Evolutionary conservation across 2,329 filamentous ascomycete species (phyloP).

Genomic region (Septoria petroselini): DNA sequence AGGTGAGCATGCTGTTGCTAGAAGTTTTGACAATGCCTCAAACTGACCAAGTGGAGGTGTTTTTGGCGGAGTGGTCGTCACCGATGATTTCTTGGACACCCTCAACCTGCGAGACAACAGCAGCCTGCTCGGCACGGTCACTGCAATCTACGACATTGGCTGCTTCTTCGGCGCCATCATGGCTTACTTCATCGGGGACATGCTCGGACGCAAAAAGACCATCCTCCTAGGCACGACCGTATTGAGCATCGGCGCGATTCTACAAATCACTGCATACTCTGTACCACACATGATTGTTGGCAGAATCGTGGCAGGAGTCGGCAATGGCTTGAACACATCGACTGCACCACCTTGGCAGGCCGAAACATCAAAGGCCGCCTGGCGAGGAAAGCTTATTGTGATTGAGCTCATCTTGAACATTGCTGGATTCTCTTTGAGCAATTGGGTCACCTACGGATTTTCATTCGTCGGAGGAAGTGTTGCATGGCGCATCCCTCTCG

Average conservation of each 20-base stretch:
- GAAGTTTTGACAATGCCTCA: background rate
- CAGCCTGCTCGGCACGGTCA: conserved; percentile 45
- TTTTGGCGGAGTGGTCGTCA: conserved; percentile 45
- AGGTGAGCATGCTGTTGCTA: conserved; percentile 2
- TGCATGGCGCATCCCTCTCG: conserved; percentile 49
- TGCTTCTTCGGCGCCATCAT: conserved; percentile 57
- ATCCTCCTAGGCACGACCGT: conserved; percentile 50
- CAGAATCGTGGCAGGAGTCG: conserved; percentile 47
- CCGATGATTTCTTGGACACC: conserved; percentile 25
- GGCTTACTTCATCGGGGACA: conserved; percentile 50
- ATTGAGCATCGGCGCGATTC: conserved; percentile 50
- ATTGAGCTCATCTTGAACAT: conserved; percentile 48
- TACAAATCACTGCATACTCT: conserved; percentile 48
- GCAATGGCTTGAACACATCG: conserved; percentile 51
- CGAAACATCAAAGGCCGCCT: conserved; percentile 48
- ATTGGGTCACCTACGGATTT: conserved; percentile 55
- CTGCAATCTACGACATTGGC: conserved; percentile 58
- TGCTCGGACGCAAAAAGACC: conserved; percentile 48
- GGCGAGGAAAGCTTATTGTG: conserved; percentile 39
- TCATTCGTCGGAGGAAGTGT: conserved; percentile 45
- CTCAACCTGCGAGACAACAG: conserved; percentile 25
- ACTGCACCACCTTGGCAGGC: conserved; percentile 51
- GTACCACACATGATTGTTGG: conserved; percentile 51
- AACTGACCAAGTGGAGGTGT: conserved; percentile 41
- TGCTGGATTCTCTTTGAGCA: conserved; percentile 49